Percentiles rank a stretch among this genome's conserved stretches.
Evolutionary conservation across 2,329 filamentous ascomycete species (phyloP).

Genomic region (Aspergillus arachidicola): DNA sequence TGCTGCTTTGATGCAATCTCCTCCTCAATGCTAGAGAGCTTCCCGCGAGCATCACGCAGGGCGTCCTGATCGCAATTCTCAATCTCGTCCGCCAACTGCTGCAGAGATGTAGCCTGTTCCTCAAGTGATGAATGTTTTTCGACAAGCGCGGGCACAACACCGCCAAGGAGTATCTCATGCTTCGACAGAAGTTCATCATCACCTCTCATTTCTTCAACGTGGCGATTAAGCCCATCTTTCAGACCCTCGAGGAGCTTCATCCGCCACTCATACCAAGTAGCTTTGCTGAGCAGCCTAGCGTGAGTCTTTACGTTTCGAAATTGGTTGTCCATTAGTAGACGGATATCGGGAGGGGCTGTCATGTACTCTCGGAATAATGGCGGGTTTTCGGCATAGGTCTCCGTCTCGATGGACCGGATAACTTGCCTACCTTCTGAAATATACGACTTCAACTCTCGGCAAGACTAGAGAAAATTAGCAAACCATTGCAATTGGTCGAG

Average conservation of each 20-base stretch:
- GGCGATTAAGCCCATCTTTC: constrained; percentile 76
- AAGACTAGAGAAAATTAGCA: constrained; percentile 59
- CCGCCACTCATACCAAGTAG: constrained; percentile 98
- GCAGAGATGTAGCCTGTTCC: constrained; percentile 67
- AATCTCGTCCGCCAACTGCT: constrained; percentile 67
- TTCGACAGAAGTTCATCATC: constrained; percentile 70
- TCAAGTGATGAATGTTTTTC: constrained; percentile 64
- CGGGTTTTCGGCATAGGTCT: constrained; percentile 88
- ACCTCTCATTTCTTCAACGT: constrained; percentile 72
- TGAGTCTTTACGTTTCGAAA: constrained; percentile 97
- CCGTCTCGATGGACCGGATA: constrained; percentile 85
- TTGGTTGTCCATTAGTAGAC: constrained; percentile 87
- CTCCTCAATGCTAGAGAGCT: constrained; percentile 64
- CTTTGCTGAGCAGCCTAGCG: constrained; percentile 85
- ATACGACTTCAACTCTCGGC: constrained; percentile 93
- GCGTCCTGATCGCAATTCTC: constrained; percentile 74
- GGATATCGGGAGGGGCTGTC: constrained; percentile 79
- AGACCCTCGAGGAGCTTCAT: constrained; percentile 83
- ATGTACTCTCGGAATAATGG: constrained; percentile 91
- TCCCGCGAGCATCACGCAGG: constrained; percentile 70
- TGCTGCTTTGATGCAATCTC: constrained; percentile 71
- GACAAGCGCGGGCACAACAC: constrained; percentile 66
- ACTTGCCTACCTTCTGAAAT: constrained; percentile 90
- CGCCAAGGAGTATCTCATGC: constrained; percentile 69
- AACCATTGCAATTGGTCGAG: constrained; percentile 7